Evolutionary conservation across 2,329 filamentous ascomycete genomes (phyloP).

Genomic region (Trichoderma afroharzianum): DNA sequence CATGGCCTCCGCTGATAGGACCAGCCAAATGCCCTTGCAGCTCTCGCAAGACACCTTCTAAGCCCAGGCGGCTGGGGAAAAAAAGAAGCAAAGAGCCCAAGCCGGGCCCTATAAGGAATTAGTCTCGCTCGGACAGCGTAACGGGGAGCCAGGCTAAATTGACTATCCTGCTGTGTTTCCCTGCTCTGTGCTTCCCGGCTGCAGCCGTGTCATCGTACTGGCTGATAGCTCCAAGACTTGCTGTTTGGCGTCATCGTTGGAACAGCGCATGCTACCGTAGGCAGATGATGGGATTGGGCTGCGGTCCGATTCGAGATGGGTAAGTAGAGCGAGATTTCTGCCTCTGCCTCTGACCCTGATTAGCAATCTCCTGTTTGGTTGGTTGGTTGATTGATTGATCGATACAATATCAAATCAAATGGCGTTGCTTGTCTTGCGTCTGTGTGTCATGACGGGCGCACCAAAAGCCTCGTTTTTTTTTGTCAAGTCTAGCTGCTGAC

Average conservation of each 20-base stretch:
- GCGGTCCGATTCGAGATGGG: conserved; percentile 27
- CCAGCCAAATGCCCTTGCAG: conserved; percentile 13
- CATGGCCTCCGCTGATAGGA: conserved; percentile 12
- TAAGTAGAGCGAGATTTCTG: conserved; percentile 18
- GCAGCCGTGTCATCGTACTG: conserved; percentile 15
- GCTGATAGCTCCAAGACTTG: conserved; percentile 6
- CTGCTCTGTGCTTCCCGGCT: conserved; percentile 13
- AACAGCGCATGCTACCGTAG: conserved; percentile 21
- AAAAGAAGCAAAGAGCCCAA: background rate
- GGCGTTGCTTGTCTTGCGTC: background rate
- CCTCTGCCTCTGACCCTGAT: background rate
- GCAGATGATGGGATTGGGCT: conserved; percentile 23
- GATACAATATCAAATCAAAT: background rate
- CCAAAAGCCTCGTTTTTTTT: background rate
- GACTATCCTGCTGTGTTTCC: conserved; percentile 13
- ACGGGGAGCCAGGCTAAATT: conserved; percentile 12
- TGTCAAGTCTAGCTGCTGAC: conserved; percentile 18
- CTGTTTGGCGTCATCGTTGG: background rate
- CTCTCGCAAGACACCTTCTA: conserved; percentile 10
- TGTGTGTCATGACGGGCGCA: background rate
- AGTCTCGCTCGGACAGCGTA: conserved; percentile 7
- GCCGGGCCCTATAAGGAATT: conserved; percentile 15
- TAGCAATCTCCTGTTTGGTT: background rate
- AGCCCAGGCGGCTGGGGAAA: conserved; percentile 13
- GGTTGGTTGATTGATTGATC: background rate